phyloP scores from a whole-genome alignment of 2,329 filamentous ascomycete species.

The Aspergillus transmontanensis region DNA sequence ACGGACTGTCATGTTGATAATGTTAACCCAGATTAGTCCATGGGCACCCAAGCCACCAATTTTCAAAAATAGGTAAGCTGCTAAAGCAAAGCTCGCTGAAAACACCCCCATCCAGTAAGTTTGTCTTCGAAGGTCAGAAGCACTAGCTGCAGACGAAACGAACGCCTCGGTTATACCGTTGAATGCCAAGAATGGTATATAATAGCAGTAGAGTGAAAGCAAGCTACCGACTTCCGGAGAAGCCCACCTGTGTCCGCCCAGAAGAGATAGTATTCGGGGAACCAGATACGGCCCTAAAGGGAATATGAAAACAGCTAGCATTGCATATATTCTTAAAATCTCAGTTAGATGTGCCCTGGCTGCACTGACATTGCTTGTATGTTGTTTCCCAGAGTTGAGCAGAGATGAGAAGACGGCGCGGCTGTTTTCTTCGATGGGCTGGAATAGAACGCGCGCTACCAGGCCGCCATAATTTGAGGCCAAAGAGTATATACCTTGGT shows the following conservation, averaged over 20 bases:
- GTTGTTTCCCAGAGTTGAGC: constrained; percentile 51
- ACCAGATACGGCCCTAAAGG: constrained; percentile 75
- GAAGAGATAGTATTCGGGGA: constrained; percentile 69
- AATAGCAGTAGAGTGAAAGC: constrained; percentile 82
- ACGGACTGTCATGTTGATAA: constrained; percentile 83
- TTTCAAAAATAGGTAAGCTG: constrained; percentile 75
- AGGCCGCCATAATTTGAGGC: constrained; percentile 94
- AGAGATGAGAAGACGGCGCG: constrained; percentile 86
- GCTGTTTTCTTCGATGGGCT: constrained; percentile 92
- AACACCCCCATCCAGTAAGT: constrained; percentile 83
- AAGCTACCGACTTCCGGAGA: constrained; percentile 71
- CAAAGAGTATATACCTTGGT: constrained; percentile 89
- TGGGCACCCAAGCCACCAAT: constrained; percentile 70
- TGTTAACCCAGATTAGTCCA: constrained; percentile 84
- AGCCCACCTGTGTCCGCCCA: constrained; percentile 79
- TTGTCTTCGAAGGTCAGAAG: constrained; percentile 74
- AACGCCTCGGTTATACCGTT: constrained; percentile 94
- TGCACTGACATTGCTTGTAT: constrained; percentile 22
- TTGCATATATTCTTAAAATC: constrained; percentile 71
- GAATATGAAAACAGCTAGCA: constrained; percentile 70
- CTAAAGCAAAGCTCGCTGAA: constrained; percentile 72
- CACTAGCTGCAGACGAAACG: constrained; percentile 80
- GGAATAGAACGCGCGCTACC: constrained; percentile 84
- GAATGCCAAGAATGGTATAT: constrained; percentile 86
- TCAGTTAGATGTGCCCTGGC: constrained; percentile 36